A percentile compares a stretch with the other conserved stretches of the same genome.
Conservation (phyloP, 495 filamentous ascomycete genomes). For the Tuber brumale region DNA sequence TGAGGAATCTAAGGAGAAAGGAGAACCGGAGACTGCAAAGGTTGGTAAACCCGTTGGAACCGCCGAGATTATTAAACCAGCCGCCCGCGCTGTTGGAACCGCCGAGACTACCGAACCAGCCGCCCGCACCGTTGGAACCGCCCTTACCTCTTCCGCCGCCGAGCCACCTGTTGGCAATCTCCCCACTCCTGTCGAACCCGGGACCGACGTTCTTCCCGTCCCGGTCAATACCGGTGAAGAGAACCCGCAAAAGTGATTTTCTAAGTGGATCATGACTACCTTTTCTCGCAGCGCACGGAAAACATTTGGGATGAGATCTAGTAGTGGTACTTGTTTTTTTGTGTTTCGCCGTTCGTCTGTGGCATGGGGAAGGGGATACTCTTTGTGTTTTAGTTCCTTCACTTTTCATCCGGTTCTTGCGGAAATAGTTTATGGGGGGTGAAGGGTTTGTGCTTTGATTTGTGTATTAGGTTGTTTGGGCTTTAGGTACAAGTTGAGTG, state of each 20-base stretch:
- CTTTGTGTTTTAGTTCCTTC: not conserved
- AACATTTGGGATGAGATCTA: not conserved
- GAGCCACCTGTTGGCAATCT: not conserved
- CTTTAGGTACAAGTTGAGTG: not conserved
- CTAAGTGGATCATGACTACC: not conserved
- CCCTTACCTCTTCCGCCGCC: not conserved
- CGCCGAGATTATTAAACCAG: not conserved
- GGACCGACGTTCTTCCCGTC: not conserved
- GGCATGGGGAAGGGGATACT: not conserved
- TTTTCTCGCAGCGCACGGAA: not conserved
- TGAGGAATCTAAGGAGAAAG: not conserved
- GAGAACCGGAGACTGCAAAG: constrained; percentile 2
- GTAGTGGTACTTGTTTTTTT: not conserved
- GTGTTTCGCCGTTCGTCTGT: not conserved
- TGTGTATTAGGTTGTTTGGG: not conserved
- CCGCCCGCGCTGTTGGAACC: not conserved
- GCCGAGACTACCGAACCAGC: not conserved
- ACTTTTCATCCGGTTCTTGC: not conserved
- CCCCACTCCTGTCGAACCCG: not conserved
- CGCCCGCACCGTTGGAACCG: not conserved
- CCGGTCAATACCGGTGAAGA: not conserved
- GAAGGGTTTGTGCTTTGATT: not conserved
- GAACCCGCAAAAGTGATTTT: not conserved
- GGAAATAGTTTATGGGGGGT: not conserved
- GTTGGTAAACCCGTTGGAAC: not conserved